Conservation (phyloP, 306 rosid species). For the Vachellia collinsii region DNA sequence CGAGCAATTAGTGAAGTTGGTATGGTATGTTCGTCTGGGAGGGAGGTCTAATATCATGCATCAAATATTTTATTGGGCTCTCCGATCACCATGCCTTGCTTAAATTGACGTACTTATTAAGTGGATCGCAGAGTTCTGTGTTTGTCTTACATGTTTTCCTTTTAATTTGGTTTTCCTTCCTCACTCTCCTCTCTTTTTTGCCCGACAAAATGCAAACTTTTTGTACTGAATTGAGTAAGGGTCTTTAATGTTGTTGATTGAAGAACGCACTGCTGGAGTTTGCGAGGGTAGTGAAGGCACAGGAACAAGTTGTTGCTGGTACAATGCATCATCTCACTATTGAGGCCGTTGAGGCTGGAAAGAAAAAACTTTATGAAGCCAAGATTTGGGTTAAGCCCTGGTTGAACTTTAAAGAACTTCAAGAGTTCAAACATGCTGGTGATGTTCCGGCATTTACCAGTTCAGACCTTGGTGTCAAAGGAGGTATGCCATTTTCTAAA, state of each 20-base stretch:
- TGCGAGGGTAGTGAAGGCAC: constrained; percentile 70
- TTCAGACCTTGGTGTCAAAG: constrained; percentile 73
- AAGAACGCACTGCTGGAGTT: constrained; percentile 72
- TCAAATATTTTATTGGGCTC: not conserved
- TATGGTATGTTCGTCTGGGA: not conserved
- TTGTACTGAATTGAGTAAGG: constrained; percentile 18
- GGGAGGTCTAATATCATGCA: not conserved
- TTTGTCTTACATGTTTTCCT: not conserved
- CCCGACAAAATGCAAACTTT: not conserved
- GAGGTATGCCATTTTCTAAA: constrained; percentile 48
- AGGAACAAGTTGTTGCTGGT: constrained; percentile 83
- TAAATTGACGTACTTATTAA: not conserved
- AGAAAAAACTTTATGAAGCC: constrained; percentile 80
- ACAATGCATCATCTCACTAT: constrained; percentile 70
- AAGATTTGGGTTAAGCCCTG: constrained; percentile 95
- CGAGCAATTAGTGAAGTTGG: not conserved
- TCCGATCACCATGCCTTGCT: not conserved
- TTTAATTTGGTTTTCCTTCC: not conserved
- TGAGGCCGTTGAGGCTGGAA: constrained; percentile 73
- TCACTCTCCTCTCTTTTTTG: not conserved
- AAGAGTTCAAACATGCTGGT: constrained; percentile 70
- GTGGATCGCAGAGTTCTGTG: constrained; percentile 5
- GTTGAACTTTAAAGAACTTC: constrained; percentile 80
- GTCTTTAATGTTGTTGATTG: constrained; percentile 39
- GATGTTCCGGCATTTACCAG: constrained; percentile 54